These are phyloP conservation scores for Quercus lobata DNA, from an alignment of 331 rosid species.

Conservation along the genomic window DNA sequence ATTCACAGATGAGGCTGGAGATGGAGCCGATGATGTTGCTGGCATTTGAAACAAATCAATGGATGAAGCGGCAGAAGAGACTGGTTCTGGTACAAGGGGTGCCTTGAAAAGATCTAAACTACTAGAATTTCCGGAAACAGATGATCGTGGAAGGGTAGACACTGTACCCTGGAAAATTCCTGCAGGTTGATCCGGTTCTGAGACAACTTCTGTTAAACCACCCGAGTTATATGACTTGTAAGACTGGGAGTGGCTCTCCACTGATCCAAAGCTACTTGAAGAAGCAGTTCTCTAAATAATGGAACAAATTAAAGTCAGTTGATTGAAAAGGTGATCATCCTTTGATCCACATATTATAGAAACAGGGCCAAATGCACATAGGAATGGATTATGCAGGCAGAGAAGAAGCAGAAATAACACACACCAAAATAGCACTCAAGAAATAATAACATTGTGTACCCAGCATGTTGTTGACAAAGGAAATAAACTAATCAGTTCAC, in stretches of 20 bases:
- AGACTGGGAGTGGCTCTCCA: conserved; percentile 43
- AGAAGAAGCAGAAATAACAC: neutral
- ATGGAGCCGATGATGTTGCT: conserved; percentile 29
- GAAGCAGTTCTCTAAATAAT: conserved; percentile 53
- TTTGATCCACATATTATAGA: neutral
- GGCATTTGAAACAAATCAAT: conserved; percentile 56
- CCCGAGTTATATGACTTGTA: conserved; percentile 49
- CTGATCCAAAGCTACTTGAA: conserved; percentile 47
- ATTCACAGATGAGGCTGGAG: conserved; percentile 25
- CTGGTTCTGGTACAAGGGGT: conserved; percentile 19
- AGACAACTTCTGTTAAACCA: conserved; percentile 43
- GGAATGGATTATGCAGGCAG: neutral
- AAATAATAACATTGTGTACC: neutral
- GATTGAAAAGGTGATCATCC: conserved; percentile 7
- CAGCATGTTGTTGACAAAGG: neutral
- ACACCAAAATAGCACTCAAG: neutral
- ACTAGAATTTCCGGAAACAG: conserved; percentile 38
- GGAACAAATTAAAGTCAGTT: conserved; percentile 16
- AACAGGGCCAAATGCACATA: conserved; percentile 2
- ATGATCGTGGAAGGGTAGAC: conserved; percentile 20
- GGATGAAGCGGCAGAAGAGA: conserved; percentile 34
- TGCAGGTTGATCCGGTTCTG: conserved; percentile 48
- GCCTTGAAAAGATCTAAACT: conserved; percentile 38
- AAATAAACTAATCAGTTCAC: neutral
- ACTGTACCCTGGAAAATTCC: conserved; percentile 34